These are phyloP conservation scores for Martensiomyces pterosporus DNA, from an alignment of 192 early-diverging fungal species.

Conservation along the genomic window DNA sequence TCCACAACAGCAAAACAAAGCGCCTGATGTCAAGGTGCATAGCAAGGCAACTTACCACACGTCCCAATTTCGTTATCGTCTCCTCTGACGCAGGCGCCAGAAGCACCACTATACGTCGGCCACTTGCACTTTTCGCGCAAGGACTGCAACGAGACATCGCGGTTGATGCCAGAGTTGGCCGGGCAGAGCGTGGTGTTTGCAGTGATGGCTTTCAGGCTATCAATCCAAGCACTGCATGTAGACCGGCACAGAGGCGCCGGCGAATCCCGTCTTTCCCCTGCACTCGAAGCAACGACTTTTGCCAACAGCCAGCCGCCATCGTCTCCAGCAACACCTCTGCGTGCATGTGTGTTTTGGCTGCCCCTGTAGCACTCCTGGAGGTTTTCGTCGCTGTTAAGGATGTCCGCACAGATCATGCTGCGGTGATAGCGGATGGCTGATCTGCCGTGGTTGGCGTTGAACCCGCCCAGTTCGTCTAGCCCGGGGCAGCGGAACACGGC, in stretches of 20 bases:
- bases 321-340: conserved; percentile 6
- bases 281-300: conserved; percentile 24
- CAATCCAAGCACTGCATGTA: conserved; percentile 41
- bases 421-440: conserved; percentile 44
- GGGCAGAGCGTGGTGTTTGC: conserved; percentile 40
- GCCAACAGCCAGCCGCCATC: conserved; percentile 22
- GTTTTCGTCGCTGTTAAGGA: conserved; percentile 42
- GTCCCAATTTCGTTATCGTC: conserved; percentile 46
- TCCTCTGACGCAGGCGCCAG: conserved; percentile 36
- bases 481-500: conserved; percentile 45
- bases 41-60: conserved; percentile 38
- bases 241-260: conserved; percentile 39
- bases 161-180: conserved; percentile 36
- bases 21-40: not conserved
- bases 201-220: conserved; percentile 35
- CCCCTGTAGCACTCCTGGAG: conserved; percentile 37
- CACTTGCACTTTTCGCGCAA: conserved; percentile 40
- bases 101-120: conserved; percentile 20
- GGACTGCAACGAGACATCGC: conserved; percentile 31
- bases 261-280: conserved; percentile 8
- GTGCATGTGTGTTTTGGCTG: conserved; percentile 3
- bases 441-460: conserved; percentile 37
- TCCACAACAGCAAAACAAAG: not conserved
- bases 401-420: conserved; percentile 46
- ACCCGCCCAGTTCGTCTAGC: conserved; percentile 44